Percentiles rank a stretch among this genome's conserved stretches.
Conservation (phyloP, 352 stramenopile genomes). For the Phytophthora tentaculata region DNA sequence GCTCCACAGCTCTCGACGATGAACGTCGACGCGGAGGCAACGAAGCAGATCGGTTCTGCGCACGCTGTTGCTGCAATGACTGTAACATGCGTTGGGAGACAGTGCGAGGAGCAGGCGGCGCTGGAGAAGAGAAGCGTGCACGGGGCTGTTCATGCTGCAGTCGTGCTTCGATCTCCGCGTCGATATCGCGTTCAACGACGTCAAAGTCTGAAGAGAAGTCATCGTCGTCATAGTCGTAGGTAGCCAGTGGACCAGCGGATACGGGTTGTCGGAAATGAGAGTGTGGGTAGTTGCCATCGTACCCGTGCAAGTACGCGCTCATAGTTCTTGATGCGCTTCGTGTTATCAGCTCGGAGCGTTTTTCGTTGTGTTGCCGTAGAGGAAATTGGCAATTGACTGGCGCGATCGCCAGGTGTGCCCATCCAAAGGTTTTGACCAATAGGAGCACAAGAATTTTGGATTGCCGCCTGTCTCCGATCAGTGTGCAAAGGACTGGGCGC, state of each 20-base stretch:
- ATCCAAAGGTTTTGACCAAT: constrained; percentile 8
- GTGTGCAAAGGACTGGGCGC: constrained; percentile 5
- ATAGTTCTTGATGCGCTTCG: constrained; percentile 16
- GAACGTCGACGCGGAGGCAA: constrained; percentile 2
- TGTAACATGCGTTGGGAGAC: constrained; percentile 73
- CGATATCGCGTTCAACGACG: constrained; percentile 70
- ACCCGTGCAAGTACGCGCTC: constrained; percentile 35
- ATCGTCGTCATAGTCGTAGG: constrained; percentile 31
- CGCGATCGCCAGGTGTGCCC: constrained; percentile 16
- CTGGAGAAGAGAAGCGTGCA: not conserved
- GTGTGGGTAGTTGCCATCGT: constrained; percentile 25
- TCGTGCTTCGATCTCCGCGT: constrained; percentile 75
- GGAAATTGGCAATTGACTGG: constrained; percentile 26
- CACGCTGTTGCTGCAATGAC: constrained; percentile 50
- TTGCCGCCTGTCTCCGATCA: constrained; percentile 19
- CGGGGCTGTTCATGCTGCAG: constrained; percentile 25
- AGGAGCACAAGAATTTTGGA: not conserved
- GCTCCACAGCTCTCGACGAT: not conserved
- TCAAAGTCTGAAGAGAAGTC: constrained; percentile 67
- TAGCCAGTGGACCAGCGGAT: constrained; percentile 15
- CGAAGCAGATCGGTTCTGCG: constrained; percentile 24
- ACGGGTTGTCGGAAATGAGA: constrained; percentile 20
- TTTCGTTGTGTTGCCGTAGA: constrained; percentile 20
- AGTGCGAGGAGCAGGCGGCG: constrained; percentile 31
- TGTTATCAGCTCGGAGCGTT: constrained; percentile 17